Evolutionary conservation across 345 rosid genomes (phyloP).

Genomic region (Gossypium mustelinum): DNA sequence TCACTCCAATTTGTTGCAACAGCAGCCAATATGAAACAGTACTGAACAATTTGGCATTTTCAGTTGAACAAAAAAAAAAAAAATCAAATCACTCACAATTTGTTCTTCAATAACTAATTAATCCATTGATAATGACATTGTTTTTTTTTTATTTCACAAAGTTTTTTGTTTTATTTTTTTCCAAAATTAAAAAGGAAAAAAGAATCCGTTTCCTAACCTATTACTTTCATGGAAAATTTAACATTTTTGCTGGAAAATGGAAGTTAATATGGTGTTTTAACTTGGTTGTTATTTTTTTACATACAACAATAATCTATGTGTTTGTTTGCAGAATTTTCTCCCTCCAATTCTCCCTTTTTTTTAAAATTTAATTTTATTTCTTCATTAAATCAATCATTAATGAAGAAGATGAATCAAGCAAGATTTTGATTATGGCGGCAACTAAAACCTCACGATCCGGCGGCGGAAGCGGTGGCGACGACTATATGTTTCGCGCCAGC

Average conservation of each 20-base stretch:
- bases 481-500: not conserved
- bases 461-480: not conserved
- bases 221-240: not conserved
- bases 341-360: constrained; percentile 21
- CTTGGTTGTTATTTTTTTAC: not conserved
- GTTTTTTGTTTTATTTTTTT: too few species aligned
- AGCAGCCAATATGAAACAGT: too few species aligned
- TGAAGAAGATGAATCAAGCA: constrained; percentile 28
- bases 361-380: too few species aligned
- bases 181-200: not conserved
- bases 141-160: not conserved
- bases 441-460: constrained; percentile 27
- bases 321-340: constrained; percentile 28
- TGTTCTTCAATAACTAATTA: constrained; percentile 1
- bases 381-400: not conserved
- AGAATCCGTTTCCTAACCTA: not conserved
- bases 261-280: not conserved
- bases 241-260: not conserved
- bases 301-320: constrained; percentile 12
- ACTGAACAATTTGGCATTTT: not conserved
- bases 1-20: too few species aligned
- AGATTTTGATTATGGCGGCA: constrained; percentile 11
- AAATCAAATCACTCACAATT: not conserved
- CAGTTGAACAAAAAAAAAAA: not conserved
- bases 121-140: not conserved